Evolutionary conservation across 73 alveolate genomes (phyloP), one percentile per base, ranked within the genome.

Genomic region (Halteria grandinella): DNA sequence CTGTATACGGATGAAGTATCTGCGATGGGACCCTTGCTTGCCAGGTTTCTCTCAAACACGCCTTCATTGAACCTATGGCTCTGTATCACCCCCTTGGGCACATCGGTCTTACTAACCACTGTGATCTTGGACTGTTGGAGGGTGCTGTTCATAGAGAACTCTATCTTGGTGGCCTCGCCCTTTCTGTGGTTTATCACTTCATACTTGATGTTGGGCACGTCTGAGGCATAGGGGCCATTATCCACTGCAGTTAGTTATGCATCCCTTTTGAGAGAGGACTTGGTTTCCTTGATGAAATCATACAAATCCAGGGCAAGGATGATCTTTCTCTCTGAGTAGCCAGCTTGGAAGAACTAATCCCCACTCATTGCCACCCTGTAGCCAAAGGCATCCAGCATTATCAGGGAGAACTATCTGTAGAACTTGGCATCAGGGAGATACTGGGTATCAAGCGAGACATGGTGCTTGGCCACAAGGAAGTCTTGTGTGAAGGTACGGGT

Each of bases 341-440:
- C 80, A 1, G 39, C 55, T 57, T 41, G 40, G 29, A 66, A 66
- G 39, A 66, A 66, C 25, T 66, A 25, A 0, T 66, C 63, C 23
- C 32, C 18, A 6, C 5, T 6, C 5, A 66, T 36, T 6, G 47
- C 2, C 7, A 23, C 36, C 47, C 66, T 66, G 52, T 45, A 66
- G 21, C 47, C 47, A 37, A 66, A 66, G 8, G 32, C 32, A 47
- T 66, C 69, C 39, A 54, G 32, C 80, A 66, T 50, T 24, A 66
- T 44, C 6, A 66, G 31, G 23, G 69, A 29, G 1, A 66, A 27
- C 20, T 66, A 45, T 66, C 66, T 66, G 43, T 36, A 66, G 69
- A 66, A 66, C 29, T 66, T 66, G 43, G 53, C 63, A 66, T 66
- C 80, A 29, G 63, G 49, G 17, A 66, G 66, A 28, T 34, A 66